Conservation (phyloP, 2,329 filamentous ascomycete species). For the Sphaceloma murrayae region DNA sequence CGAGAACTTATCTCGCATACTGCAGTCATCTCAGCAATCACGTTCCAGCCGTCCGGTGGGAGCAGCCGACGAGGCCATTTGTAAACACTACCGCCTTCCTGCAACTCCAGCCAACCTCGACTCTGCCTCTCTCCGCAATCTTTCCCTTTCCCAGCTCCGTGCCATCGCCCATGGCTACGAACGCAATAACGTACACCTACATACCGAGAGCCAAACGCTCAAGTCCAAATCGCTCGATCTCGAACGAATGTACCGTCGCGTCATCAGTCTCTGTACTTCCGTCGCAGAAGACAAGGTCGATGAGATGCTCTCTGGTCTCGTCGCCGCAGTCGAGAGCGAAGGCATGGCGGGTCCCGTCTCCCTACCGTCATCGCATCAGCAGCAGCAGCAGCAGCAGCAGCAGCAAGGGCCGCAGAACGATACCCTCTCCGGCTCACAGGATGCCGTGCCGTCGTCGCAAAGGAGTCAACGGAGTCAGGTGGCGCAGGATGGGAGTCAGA, state of each 20-base stretch:
- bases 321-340: conserved; percentile 85
- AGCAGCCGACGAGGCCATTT: background rate
- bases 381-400: background rate
- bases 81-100: conserved; percentile 1
- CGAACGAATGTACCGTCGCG: conserved; percentile 77
- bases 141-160: conserved; percentile 38
- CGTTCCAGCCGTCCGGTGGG: background rate
- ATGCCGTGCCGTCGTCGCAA: background rate
- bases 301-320: conserved; percentile 63
- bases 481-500: conserved; percentile 7
- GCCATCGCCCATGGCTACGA: conserved; percentile 62
- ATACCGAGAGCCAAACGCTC: conserved; percentile 58
- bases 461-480: conserved; percentile 1
- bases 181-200: conserved; percentile 56
- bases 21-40: conserved; percentile 29
- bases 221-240: conserved; percentile 73
- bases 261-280: conserved; percentile 78
- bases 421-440: background rate
- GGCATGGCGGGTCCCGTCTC: conserved; percentile 27
- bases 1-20: conserved; percentile 64
- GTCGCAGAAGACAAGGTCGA: conserved; percentile 73
- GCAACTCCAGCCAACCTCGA: background rate
- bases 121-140: conserved; percentile 2
- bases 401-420: background rate
- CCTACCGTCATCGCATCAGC: background rate